Conservation (phyloP, 1,284 basidiomycete genomes). For the Ceratobasidium sp. region DNA sequence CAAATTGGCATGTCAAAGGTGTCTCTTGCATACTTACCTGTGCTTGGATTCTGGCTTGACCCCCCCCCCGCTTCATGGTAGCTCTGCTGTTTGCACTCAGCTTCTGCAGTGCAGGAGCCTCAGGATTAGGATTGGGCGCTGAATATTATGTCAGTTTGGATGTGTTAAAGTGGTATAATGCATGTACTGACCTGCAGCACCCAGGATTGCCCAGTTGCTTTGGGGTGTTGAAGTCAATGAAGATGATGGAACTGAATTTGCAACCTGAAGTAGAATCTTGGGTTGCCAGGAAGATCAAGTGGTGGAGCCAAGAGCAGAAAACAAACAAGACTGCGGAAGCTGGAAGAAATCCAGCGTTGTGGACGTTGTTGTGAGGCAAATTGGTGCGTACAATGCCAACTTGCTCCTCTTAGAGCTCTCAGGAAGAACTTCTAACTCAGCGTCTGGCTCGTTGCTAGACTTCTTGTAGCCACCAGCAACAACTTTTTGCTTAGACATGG, state of each 20-base stretch:
- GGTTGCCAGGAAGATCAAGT: not conserved
- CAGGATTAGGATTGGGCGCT: not conserved
- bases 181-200: not conserved
- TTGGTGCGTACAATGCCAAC: not conserved
- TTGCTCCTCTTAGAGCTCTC: not conserved
- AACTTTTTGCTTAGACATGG: conserved; percentile 24
- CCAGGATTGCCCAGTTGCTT: not conserved
- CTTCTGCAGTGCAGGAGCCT: not conserved
- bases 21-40: not conserved
- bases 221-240: not conserved
- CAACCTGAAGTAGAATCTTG: too few species aligned
- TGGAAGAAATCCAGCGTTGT: not conserved
- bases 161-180: not conserved
- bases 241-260: not conserved
- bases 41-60: not conserved
- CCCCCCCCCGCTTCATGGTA: not conserved
- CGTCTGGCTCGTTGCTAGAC: not conserved
- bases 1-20: not conserved
- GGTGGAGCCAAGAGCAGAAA: not conserved
- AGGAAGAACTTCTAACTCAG: not conserved
- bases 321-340: not conserved
- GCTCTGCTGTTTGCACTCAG: too few species aligned
- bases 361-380: not conserved
- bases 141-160: not conserved
- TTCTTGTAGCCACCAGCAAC: conserved; percentile 5